phyloP scores from a whole-genome alignment of 2,329 filamentous ascomycete species.

The Atkinsonella texensis region DNA sequence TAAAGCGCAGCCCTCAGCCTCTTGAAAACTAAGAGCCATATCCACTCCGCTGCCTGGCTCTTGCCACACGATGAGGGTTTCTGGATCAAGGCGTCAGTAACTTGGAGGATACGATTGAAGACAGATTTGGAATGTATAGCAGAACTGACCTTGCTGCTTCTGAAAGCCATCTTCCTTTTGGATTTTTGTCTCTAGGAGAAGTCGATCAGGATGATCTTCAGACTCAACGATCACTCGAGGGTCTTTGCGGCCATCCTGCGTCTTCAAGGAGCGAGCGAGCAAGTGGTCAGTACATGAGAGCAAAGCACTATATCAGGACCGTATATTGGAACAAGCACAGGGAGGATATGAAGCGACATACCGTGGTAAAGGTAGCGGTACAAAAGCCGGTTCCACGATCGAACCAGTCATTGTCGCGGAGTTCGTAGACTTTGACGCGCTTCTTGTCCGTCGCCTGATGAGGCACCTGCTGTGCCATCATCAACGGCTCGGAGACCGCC shows the following conservation, averaged over 20 bases:
- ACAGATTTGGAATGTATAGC: constrained; percentile 6
- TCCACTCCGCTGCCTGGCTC: constrained; percentile 73
- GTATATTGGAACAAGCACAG: not conserved
- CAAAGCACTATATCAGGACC: not conserved
- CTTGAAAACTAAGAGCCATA: constrained; percentile 97
- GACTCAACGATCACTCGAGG: constrained; percentile 84
- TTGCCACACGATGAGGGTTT: constrained; percentile 97
- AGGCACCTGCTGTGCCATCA: constrained; percentile 62
- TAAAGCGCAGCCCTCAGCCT: constrained; percentile 81
- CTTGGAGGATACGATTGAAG: not conserved
- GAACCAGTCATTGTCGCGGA: constrained; percentile 98
- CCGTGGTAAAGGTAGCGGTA: constrained; percentile 60
- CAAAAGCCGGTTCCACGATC: constrained; percentile 96
- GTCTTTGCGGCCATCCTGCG: constrained; percentile 58
- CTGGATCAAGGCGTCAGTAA: constrained; percentile 30
- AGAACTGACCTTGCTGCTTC: constrained; percentile 79
- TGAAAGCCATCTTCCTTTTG: constrained; percentile 93
- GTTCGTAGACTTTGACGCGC: constrained; percentile 97
- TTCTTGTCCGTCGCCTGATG: constrained; percentile 55
- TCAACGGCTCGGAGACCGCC: constrained; percentile 48
- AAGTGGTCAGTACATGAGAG: no score
- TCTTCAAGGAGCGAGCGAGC: constrained; percentile 22
- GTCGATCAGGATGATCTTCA: constrained; percentile 76
- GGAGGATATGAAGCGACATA: constrained; percentile 32
- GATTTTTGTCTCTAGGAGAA: constrained; percentile 81